A percentile compares a stretch with the other conserved stretches of the same genome.
phyloP scores from a whole-genome alignment of 148 eudicot genomes.

The Camellia sinensis region DNA sequence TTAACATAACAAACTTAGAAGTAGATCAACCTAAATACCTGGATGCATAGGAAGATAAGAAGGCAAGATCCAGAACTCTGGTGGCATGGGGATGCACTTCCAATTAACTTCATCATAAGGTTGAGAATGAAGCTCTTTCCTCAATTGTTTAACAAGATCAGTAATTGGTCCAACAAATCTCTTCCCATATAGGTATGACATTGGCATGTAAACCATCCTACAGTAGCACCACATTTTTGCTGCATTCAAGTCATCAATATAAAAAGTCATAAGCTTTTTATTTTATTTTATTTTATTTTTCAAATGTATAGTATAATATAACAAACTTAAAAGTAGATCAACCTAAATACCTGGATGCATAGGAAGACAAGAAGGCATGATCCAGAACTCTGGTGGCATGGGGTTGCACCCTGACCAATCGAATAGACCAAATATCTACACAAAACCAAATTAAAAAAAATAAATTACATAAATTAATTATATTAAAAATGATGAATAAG shows the following conservation, averaged over 20 bases:
- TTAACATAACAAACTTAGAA: no score
- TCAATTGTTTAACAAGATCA: conserved; percentile 18
- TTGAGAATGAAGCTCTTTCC: conserved; percentile 25
- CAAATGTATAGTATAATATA: no score
- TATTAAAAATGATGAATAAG: background rate
- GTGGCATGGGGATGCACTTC: conserved; percentile 38
- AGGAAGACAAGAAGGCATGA: conserved; percentile 35
- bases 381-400: conserved; percentile 40
- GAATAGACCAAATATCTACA: conserved; percentile 11
- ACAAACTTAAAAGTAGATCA: no score
- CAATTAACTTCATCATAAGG: conserved; percentile 9
- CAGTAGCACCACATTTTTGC: conserved; percentile 29
- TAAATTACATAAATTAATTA: background rate
- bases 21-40: conserved; percentile 14
- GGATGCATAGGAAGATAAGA: conserved; percentile 33
- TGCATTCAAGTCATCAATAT: background rate
- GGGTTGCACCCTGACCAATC: conserved; percentile 33
- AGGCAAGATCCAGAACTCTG: conserved; percentile 41
- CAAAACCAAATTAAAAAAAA: background rate
- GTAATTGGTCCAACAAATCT: conserved; percentile 29
- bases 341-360: conserved; percentile 32
- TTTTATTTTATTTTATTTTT: no score
- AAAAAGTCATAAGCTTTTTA: no score
- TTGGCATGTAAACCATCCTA: conserved; percentile 14
- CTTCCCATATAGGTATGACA: no score